These are phyloP conservation scores for Lentithecium fluviatile DNA, from an alignment of 495 filamentous ascomycete genomes.

Conservation along the genomic window DNA sequence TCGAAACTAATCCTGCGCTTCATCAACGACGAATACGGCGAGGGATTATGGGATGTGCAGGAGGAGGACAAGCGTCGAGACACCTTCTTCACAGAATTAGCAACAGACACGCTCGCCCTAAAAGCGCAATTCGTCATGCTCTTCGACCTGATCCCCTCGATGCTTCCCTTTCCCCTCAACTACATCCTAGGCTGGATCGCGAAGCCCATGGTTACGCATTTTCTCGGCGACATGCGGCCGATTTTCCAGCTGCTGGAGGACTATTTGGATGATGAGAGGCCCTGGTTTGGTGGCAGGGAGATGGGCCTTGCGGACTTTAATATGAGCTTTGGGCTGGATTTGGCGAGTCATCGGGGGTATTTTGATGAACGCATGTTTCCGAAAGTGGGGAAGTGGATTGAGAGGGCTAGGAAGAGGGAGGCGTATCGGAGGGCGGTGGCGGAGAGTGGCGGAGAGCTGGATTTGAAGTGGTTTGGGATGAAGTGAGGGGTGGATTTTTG, in stretches of 20 bases:
- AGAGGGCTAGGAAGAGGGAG: constrained; percentile 8
- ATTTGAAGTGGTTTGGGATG: constrained; percentile 8
- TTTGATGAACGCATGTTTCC: constrained; percentile 17
- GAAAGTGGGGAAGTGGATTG: constrained; percentile 11
- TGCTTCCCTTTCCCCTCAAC: background rate
- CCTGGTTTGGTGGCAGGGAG: constrained; percentile 18
- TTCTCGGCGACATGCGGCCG: background rate
- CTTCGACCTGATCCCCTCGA: constrained; percentile 11
- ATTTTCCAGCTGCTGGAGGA: constrained; percentile 14
- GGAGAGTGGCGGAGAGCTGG: background rate
- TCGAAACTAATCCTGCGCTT: constrained; percentile 12
- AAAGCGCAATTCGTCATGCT: background rate
- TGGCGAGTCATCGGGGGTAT: constrained; percentile 17
- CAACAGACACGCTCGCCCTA: background rate
- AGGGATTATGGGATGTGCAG: constrained; percentile 7
- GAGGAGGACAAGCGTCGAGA: background rate
- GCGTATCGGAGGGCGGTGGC: constrained; percentile 14
- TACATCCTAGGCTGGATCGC: background rate
- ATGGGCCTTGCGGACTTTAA: constrained; percentile 22
- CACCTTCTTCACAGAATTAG: constrained; percentile 1
- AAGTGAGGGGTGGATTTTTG: background rate
- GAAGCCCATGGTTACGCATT: background rate
- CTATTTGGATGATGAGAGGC: constrained; percentile 9
- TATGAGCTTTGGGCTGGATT: constrained; percentile 21
- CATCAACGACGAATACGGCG: constrained; percentile 2